Evolutionary conservation across 345 rosid species (phyloP), one percentile per base, ranked within the genome.

Genomic region (Geranium brycei): DNA sequence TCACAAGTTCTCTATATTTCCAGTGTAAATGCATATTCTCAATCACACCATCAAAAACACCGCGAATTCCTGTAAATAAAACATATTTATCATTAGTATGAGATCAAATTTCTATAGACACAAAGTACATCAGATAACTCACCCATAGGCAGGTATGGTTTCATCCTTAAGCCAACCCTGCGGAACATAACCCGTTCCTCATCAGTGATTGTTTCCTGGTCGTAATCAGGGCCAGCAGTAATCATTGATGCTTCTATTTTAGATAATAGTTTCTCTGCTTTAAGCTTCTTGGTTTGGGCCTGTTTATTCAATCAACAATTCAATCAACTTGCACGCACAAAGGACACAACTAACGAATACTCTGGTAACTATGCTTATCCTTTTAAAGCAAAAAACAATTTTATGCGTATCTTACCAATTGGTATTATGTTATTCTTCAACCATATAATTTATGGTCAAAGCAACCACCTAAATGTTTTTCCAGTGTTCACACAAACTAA

Each of bases 11-110:
- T 69, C 97, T 85, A 78, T 93, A 86, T 80, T 93, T 93, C 99
- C 99, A 93, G 64, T 93, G 99, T 80, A 93, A 72, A 78, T 93
- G 99, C 99, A 93, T 93, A 73, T 93, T 90, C 79, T 93, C 99
- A 72, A 93, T 84, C 63, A 90, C 96, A 40, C 97, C 97, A 80
- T 93, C 99, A 66, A 93, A 93, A 64, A 93, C 95, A 64, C 99
- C 99, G 70, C 99, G 99, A 74, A 93, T 82, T 68, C 99, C 98
- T 92, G 79, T 7, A 73, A 3, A 67, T 60, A 53, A 65, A 18
- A 73, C 18, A 32, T n/a, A 62, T 3, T 63, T 19, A 23, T 16
- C 64, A 62, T 78, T 55, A 82, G 40, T 28, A 58, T 40, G 67
- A 41, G 14, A 5, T 32, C n/a, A 60, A 35, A 41, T 53, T 51